Conservation (phyloP, 257 asterid genomes). For the Ballota nigra region DNA sequence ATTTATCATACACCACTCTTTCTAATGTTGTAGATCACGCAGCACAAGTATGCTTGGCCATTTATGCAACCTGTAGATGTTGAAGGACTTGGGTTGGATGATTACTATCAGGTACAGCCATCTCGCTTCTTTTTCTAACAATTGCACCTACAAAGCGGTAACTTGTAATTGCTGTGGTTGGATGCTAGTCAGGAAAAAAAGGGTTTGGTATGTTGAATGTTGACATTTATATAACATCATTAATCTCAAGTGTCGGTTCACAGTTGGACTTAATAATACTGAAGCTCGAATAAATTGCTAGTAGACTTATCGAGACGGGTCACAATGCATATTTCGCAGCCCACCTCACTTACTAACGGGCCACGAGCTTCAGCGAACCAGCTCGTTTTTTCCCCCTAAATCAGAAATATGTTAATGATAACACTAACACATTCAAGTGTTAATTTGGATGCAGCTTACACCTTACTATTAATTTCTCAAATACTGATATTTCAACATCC, state of each 20-base stretch:
- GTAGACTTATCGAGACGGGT: not conserved
- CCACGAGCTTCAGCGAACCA: not conserved
- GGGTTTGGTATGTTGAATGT: not conserved
- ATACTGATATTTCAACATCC: not conserved
- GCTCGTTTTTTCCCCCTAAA: not conserved
- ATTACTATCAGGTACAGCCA: constrained; percentile 69
- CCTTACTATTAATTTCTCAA: not conserved
- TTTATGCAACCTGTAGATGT: constrained; percentile 98
- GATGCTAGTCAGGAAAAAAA: constrained; percentile 10
- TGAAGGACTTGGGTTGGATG: constrained; percentile 89
- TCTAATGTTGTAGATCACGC: constrained; percentile 66
- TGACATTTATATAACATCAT: not conserved
- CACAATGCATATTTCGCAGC: too few relatives aligned
- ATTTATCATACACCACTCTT: constrained; percentile 18
- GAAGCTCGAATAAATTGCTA: constrained; percentile 1
- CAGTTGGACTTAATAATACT: not conserved
- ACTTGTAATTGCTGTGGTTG: not conserved
- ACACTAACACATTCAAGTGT: not conserved
- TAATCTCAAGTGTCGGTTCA: not conserved
- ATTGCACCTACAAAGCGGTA: not conserved
- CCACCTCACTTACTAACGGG: not conserved
- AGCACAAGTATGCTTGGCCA: constrained; percentile 97
- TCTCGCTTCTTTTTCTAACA: constrained; percentile 1
- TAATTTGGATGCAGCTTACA: not conserved
- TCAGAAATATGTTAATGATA: too few relatives aligned